Conservation (phyloP, 2,329 filamentous ascomycete genomes). For the Biscogniauxia marginata region DNA sequence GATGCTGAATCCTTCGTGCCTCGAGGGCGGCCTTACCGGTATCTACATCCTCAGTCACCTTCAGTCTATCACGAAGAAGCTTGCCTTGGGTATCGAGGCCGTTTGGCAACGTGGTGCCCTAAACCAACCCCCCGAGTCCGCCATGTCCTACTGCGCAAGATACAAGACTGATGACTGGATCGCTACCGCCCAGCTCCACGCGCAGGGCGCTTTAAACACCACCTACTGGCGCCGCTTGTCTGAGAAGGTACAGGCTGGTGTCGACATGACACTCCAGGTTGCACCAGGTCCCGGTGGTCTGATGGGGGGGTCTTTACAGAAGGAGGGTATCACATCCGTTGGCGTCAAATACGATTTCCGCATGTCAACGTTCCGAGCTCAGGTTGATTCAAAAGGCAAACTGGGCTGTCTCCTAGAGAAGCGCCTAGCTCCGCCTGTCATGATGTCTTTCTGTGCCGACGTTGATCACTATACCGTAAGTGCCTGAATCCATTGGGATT, state of each 20-base stretch:
- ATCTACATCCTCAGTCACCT: slow-evolving; percentile 96
- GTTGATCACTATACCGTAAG: slow-evolving; percentile 94
- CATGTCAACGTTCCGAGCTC: slow-evolving; percentile 90
- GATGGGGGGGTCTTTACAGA: slow-evolving; percentile 72
- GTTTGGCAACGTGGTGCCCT: slow-evolving; percentile 89
- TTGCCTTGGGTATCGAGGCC: slow-evolving; percentile 83
- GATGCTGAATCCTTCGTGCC: slow-evolving; percentile 88
- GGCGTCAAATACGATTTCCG: slow-evolving; percentile 98
- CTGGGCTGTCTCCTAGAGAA: slow-evolving; percentile 92
- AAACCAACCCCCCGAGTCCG: slow-evolving; percentile 84
- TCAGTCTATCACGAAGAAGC: slow-evolving; percentile 83
- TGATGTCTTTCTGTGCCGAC: slow-evolving; percentile 92
- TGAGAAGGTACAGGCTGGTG: slow-evolving; percentile 93
- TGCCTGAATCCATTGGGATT: slow-evolving; percentile 18
- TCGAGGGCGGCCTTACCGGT: slow-evolving; percentile 90
- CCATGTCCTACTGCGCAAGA: slow-evolving; percentile 83
- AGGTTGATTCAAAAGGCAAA: slow-evolving; percentile 94
- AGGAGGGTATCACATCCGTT: slow-evolving; percentile 87
- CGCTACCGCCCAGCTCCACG: slow-evolving; percentile 84
- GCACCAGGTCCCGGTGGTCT: slow-evolving; percentile 60
- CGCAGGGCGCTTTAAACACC: slow-evolving; percentile 82
- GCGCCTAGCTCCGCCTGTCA: slow-evolving; percentile 87
- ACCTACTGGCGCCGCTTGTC: slow-evolving; percentile 93
- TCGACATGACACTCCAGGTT: slow-evolving; percentile 89
- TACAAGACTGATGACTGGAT: slow-evolving; percentile 95